Percentiles rank a stretch among this genome's conserved stretches.
phyloP scores from a whole-genome alignment of 495 filamentous ascomycete genomes.

The Astrocystis sublimbata region DNA sequence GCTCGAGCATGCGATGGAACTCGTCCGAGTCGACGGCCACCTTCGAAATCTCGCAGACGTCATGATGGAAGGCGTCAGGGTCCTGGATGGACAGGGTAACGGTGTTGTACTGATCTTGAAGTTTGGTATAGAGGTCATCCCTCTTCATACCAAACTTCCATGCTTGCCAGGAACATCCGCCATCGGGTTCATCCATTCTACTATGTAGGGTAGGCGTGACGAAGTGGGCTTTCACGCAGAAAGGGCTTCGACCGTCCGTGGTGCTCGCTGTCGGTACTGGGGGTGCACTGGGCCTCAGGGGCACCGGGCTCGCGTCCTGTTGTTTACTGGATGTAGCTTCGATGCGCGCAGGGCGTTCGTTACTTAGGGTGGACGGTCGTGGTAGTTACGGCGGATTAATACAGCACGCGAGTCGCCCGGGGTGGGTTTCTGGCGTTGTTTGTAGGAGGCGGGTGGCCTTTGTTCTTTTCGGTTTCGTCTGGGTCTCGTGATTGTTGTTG shows the following conservation, averaged over 20 bases:
- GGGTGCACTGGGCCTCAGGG: too few species aligned
- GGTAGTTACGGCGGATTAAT: neutral
- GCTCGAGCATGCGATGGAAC: slow-evolving; percentile 46
- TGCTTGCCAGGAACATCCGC: slow-evolving; percentile 47
- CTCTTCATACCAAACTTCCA: slow-evolving; percentile 51
- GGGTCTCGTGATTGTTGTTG: slow-evolving; percentile 17
- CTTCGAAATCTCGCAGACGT: slow-evolving; percentile 46
- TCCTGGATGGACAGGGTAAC: slow-evolving; percentile 35
- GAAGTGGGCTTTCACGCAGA: slow-evolving; percentile 1
- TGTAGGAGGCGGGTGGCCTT: neutral
- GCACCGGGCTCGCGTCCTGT: neutral
- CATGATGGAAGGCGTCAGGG: slow-evolving; percentile 36
- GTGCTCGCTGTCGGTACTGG: neutral
- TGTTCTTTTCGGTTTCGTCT: neutral
- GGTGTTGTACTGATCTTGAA: slow-evolving; percentile 38
- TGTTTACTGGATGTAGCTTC: slow-evolving; percentile 11
- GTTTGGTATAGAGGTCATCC: slow-evolving; percentile 36
- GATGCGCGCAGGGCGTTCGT: slow-evolving; percentile 2
- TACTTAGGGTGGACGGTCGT: slow-evolving; percentile 5
- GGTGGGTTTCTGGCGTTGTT: slow-evolving; percentile 4
- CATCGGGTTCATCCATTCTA: slow-evolving; percentile 50
- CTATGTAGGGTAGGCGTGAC: slow-evolving; percentile 4
- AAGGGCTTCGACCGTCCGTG: slow-evolving; percentile 13
- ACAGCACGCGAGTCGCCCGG: neutral
- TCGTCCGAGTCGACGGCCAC: slow-evolving; percentile 43